A percentile compares a stretch with the other conserved stretches of the same genome.
These are phyloP conservation scores for Tylopilus subfusipes DNA, from an alignment of 768 basidiomycete genomes.

Conservation along the genomic window DNA sequence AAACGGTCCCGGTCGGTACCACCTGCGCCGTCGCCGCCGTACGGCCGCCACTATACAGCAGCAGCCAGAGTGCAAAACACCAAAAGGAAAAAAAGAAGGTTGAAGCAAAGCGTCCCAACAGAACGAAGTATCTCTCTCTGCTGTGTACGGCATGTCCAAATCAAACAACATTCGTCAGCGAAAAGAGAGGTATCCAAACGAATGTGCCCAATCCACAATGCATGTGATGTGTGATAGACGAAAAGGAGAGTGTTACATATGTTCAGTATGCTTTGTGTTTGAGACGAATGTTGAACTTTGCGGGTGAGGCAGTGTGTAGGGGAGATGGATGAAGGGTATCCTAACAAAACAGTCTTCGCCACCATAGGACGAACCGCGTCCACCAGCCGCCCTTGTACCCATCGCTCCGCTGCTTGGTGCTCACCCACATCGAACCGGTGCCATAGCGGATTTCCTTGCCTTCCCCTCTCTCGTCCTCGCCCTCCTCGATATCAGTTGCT, in stretches of 20 bases:
- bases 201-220: constrained; percentile 14
- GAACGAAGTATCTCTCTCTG: constrained; percentile 1
- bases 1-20: constrained; percentile 13
- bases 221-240: constrained; percentile 24
- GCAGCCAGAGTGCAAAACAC: neutral
- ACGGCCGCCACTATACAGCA: neutral
- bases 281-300: neutral
- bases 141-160: constrained; percentile 20
- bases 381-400: constrained; percentile 80
- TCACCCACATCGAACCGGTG: constrained; percentile 83
- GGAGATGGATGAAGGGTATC: constrained; percentile 19
- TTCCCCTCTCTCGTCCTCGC: constrained; percentile 52
- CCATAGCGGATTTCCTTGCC: constrained; percentile 64
- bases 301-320: neutral
- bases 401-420: constrained; percentile 51
- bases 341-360: constrained; percentile 74
- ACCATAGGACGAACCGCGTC: constrained; percentile 77
- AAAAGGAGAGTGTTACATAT: constrained; percentile 34
- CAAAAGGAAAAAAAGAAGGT: neutral
- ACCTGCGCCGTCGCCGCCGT: neutral
- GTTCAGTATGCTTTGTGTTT: constrained; percentile 27
- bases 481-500: constrained; percentile 65
- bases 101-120: constrained; percentile 1
- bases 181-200: constrained; percentile 23
- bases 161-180: constrained; percentile 22